Base-by-base conservation (phyloP, 2,329 filamentous ascomycete species). In the Aspergillus calidoustus region DNA sequence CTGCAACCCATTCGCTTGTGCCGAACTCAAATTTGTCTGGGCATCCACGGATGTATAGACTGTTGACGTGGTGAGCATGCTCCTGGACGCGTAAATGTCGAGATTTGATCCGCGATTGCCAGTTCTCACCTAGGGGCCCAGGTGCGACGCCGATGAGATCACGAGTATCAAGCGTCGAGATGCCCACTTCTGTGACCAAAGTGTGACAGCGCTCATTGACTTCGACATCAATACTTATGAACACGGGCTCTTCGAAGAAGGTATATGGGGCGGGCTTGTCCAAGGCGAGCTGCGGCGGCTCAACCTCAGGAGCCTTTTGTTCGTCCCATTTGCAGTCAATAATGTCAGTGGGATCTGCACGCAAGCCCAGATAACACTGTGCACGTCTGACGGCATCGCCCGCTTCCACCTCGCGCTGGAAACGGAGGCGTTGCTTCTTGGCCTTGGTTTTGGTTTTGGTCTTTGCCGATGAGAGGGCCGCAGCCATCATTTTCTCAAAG, bases 211-310 rank as follows among this genome's bases (percentile, higher is more conserved):
- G 77, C 74, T 99, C 95, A 61, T 89, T 91, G 1, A 89, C 88
- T 76, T 99, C 95, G 34, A 95, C 81, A 69, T 99, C 95, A 49
- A 98, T 82, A 64, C 86, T 87, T 61, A 97, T 81, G 68, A 97
- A 90, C 7, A 96, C 82, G 0, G 87, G 83, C n/a, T 83, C 80
- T 11, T 76, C 70, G 30, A 88, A 84, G 55, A 83, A 82, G 0
- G 74, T 61, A 61, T 81, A 83, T 0, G 81, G 81, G 2, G 77
- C 76, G 0, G 80, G 76, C 44, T 80, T 68, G n/a, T 76, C 73
- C 48, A 83, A 68, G 71, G 86, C 77, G 44, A 87, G 70, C 2
- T 69, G 73, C 30, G 62, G 69, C 7, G 76, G 59, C 7, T 57
- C 57, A 17, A 41, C 67, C 64, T 54, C 69, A 61, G 51, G 70